Evolutionary conservation across 2,329 filamentous ascomycete species (phyloP), one percentile per base, ranked within the genome.

Genomic region (Penicillium nordicum): DNA sequence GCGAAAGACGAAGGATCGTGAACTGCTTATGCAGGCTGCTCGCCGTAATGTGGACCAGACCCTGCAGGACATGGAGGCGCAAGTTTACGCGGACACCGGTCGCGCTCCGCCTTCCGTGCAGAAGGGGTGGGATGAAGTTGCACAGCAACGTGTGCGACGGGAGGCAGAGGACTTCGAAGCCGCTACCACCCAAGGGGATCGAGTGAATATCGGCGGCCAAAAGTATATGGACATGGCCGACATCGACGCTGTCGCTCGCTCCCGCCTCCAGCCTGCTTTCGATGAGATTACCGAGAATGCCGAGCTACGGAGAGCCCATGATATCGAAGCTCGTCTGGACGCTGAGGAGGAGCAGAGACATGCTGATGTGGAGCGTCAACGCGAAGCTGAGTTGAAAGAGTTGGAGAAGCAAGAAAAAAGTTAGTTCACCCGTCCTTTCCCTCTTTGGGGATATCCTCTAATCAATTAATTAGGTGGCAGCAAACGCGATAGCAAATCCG

Each of bases 281-380:
- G 88, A 96, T 63, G 89, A 95, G 62, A 94, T 97, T 59, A 86
- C 87, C 51, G 86, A 89, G 50, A 89, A 87, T 68, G 89, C 89
- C 0, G 88, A 92, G 67, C 80, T 81, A 59, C 87, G 91, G 69
- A 80, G 84, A 38, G 89, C 88, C 47, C 82, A 86, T 57, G 82
- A 88, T 58, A 79, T 86, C 45, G 83, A 86, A 61, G 73, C 83
- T 11, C 81, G 82, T 41, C 70, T 85, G 18, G 88, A 91, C 57
- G 79, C 85, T 58, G 85, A 90, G 56, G 80, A 85, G 60, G 82
- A 83, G 64, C 82, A 87, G 68, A 81, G 86, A 51, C 80, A 85
- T 48, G 81, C 83, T 47, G 79, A 69, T 12, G 63, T 72, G 16
- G 72, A 77, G 45, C 75, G 71, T 42, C 63, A 72, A 52, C 71